A percentile compares a stretch with the other conserved stretches of the same genome.
Evolutionary conservation across 176 grass and related monocot species (phyloP).

Genomic region (Oryza punctata): DNA sequence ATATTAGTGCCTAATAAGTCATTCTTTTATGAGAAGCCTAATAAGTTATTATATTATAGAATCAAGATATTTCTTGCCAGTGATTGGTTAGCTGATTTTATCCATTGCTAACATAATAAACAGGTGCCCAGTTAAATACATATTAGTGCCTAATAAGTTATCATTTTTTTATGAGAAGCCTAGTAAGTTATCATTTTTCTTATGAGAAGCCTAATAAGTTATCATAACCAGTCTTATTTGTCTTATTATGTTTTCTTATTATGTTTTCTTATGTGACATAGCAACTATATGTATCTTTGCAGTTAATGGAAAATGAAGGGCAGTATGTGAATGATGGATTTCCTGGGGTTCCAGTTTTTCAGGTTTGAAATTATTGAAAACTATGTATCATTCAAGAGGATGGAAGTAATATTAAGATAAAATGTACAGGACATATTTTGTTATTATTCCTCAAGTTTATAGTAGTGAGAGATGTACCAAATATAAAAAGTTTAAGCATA

Average conservation of each 20-base stretch:
- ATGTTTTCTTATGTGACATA: not conserved
- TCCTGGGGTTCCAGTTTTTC: conserved; percentile 84
- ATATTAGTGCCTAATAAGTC: no score
- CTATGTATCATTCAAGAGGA: not conserved
- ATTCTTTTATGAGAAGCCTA: no score
- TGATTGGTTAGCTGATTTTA: not conserved
- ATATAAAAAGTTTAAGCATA: not conserved
- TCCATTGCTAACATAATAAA: not conserved
- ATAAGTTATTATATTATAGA: not conserved
- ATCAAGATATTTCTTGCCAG: not conserved
- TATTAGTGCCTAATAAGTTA: not conserved
- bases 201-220: no score
- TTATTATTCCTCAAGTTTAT: not conserved
- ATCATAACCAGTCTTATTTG: no score
- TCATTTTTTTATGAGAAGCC: not conserved
- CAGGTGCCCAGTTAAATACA: not conserved
- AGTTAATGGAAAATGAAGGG: conserved; percentile 70
- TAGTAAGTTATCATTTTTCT: no score
- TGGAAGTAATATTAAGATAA: not conserved
- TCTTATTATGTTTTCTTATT: conserved; percentile 2
- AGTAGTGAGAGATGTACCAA: not conserved
- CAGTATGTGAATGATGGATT: conserved; percentile 51
- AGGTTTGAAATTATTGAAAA: conserved; percentile 52
- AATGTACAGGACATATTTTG: not conserved
- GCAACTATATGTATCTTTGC: conserved; percentile 20